Percentiles rank a stretch among this genome's conserved stretches.
phyloP scores from a whole-genome alignment of 2,329 filamentous ascomycete species.

The Xylariaceae sp. region DNA sequence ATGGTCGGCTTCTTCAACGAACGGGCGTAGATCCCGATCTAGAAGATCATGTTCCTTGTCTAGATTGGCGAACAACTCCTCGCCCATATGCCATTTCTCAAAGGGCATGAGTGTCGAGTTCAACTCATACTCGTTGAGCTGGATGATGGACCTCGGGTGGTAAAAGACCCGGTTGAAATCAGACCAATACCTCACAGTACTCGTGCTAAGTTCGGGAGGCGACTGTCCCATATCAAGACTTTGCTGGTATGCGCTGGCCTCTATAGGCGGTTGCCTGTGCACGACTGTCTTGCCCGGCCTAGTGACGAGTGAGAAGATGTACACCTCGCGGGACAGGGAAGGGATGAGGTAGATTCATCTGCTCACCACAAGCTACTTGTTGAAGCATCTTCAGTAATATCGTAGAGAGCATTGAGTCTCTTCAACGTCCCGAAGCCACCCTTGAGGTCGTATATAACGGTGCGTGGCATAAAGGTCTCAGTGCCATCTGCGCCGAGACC shows the following conservation, averaged over 20 bases:
- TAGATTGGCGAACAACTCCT: conserved; percentile 66
- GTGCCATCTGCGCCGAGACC: conserved; percentile 76
- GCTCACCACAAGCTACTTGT: conserved; percentile 37
- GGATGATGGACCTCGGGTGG: conserved; percentile 80
- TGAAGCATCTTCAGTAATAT: conserved; percentile 39
- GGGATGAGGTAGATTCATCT: conserved; percentile 2
- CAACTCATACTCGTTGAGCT: conserved; percentile 81
- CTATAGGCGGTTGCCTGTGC: conserved; percentile 62
- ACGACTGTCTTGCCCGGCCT: conserved; percentile 64
- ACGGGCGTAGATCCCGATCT: conserved; percentile 83
- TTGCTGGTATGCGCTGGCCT: conserved; percentile 68
- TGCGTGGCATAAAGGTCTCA: conserved; percentile 88
- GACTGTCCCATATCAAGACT: conserved; percentile 67
- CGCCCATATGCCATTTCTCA: conserved; percentile 67
- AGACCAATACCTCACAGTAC: conserved; percentile 88
- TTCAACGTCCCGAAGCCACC: conserved; percentile 83
- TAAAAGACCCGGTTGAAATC: conserved; percentile 92
- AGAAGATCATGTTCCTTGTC: conserved; percentile 80
- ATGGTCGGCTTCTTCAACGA: conserved; percentile 88
- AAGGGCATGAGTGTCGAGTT: conserved; percentile 77
- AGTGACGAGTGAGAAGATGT: not conserved
- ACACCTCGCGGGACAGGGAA: not conserved
- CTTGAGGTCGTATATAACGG: conserved; percentile 92
- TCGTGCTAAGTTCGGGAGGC: conserved; percentile 58
- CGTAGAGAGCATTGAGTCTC: conserved; percentile 85